These are phyloP conservation scores for Bifiguratus adelaidae DNA, from an alignment of 192 early-diverging fungal genomes.

Conservation along the genomic window DNA sequence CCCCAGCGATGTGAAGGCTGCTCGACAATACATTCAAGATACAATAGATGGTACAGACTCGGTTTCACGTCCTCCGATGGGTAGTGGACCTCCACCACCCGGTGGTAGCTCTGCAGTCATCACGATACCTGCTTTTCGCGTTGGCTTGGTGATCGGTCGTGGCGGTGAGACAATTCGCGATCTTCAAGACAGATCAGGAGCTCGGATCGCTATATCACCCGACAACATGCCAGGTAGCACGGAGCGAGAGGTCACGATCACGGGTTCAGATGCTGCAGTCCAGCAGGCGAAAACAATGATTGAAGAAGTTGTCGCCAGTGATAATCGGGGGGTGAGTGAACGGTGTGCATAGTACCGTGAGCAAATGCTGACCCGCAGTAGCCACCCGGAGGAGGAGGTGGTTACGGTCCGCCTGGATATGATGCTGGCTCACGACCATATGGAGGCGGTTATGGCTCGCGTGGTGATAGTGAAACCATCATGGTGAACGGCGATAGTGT, in stretches of 20 bases:
- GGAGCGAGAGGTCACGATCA: slow-evolving; percentile 51
- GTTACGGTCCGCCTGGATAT: background rate
- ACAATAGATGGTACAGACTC: slow-evolving; percentile 25
- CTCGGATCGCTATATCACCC: slow-evolving; percentile 58
- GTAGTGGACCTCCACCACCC: slow-evolving; percentile 4
- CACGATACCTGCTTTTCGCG: slow-evolving; percentile 51
- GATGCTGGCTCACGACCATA: background rate
- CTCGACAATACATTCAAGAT: slow-evolving; percentile 41
- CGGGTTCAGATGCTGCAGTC: slow-evolving; percentile 56
- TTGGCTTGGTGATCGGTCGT: slow-evolving; percentile 77
- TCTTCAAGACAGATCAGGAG: slow-evolving; percentile 54
- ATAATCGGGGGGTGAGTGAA: slow-evolving; percentile 12
- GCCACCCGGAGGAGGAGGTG: background rate
- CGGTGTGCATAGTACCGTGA: background rate
- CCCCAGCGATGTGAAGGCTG: slow-evolving; percentile 30
- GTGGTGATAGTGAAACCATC: slow-evolving; percentile 33
- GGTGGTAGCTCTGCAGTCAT: slow-evolving; percentile 25
- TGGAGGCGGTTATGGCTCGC: background rate
- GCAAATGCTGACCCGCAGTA: background rate
- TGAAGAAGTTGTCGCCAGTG: slow-evolving; percentile 54
- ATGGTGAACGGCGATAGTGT: slow-evolving; percentile 48
- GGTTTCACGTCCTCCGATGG: slow-evolving; percentile 12
- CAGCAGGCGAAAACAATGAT: slow-evolving; percentile 61
- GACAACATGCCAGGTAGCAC: slow-evolving; percentile 27
- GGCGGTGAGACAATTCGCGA: slow-evolving; percentile 70